A percentile compares a stretch with the other conserved stretches of the same genome.
Evolutionary conservation across 176 grass and related monocot genomes (phyloP).

Genomic region (Oropetium thomaeum): DNA sequence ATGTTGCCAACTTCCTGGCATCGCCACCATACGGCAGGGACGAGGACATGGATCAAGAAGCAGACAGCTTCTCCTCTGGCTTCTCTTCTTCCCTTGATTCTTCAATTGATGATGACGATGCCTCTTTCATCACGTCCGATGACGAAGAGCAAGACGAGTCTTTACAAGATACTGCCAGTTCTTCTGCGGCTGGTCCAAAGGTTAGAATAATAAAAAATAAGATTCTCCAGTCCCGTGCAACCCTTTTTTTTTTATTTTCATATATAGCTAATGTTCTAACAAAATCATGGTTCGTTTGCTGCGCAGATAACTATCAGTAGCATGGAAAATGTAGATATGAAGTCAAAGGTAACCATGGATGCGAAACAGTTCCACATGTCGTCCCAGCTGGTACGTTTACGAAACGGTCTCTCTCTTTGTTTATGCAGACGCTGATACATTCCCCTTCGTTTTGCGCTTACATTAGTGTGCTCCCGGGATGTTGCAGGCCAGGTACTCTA

Average conservation of each 20-base stretch:
- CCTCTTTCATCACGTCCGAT: slow-evolving; percentile 40
- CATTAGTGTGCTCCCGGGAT: slow-evolving; percentile 13
- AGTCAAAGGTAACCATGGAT: slow-evolving; percentile 35
- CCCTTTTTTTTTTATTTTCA: too few species aligned
- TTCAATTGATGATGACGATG: slow-evolving; percentile 6
- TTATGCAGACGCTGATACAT: neutral
- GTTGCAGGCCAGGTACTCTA: slow-evolving; percentile 45
- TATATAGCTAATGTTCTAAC: slow-evolving; percentile 4
- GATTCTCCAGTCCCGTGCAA: neutral
- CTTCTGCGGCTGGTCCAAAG: slow-evolving; percentile 43
- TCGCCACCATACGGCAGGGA: slow-evolving; percentile 10
- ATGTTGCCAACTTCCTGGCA: slow-evolving; percentile 42
- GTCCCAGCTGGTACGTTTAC: slow-evolving; percentile 20
- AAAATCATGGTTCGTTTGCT: neutral
- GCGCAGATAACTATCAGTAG: slow-evolving; percentile 24
- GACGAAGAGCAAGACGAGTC: slow-evolving; percentile 33
- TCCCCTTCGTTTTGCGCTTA: slow-evolving; percentile 27
- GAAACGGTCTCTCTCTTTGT: neutral
- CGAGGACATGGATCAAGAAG: slow-evolving; percentile 6
- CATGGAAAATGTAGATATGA: slow-evolving; percentile 28
- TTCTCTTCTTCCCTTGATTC: slow-evolving; percentile 46
- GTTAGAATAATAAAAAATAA: slow-evolving; percentile 29
- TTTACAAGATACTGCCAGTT: slow-evolving; percentile 65
- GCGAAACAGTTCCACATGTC: slow-evolving; percentile 18
- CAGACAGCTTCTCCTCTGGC: slow-evolving; percentile 35